phyloP scores from a whole-genome alignment of 805 yeast species.

The Naumovozyma castellii region DNA sequence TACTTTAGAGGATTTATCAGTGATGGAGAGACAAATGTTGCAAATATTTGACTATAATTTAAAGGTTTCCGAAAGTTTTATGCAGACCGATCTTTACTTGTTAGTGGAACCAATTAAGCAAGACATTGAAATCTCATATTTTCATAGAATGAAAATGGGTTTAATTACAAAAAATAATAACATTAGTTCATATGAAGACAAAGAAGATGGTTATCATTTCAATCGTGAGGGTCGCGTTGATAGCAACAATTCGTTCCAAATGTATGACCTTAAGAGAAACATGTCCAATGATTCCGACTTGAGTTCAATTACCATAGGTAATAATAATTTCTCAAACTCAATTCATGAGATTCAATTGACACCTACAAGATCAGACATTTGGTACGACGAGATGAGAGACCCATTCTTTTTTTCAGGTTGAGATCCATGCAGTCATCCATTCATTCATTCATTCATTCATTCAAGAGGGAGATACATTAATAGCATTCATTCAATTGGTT shows the following conservation, averaged over 20 bases:
- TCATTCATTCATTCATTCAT: no score
- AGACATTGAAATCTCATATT: conserved; percentile 29
- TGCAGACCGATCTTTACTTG: conserved; percentile 55
- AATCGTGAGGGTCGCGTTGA: conserved; percentile 1
- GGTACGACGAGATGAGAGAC: neutral
- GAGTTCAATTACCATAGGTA: conserved; percentile 5
- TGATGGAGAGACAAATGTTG: conserved; percentile 72
- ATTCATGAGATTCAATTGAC: conserved; percentile 2
- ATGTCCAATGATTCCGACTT: conserved; percentile 7
- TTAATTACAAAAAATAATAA: conserved; percentile 3
- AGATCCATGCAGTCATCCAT: no score
- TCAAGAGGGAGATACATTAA: no score
- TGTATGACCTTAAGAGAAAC: conserved; percentile 18
- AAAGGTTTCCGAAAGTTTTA: conserved; percentile 56
- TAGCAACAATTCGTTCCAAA: conserved; percentile 1
- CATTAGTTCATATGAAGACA: neutral
- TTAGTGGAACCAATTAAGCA: conserved; percentile 68
- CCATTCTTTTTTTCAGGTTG: no score
- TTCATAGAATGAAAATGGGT: conserved; percentile 14
- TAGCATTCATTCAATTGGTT: no score
- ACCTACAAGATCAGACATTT: neutral
- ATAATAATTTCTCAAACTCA: conserved; percentile 5
- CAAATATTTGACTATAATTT: conserved; percentile 65
- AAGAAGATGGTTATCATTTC: neutral
- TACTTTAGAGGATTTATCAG: conserved; percentile 55